Base-by-base conservation (phyloP, 495 filamentous ascomycete genomes). In the Cetradonia linearis region DNA sequence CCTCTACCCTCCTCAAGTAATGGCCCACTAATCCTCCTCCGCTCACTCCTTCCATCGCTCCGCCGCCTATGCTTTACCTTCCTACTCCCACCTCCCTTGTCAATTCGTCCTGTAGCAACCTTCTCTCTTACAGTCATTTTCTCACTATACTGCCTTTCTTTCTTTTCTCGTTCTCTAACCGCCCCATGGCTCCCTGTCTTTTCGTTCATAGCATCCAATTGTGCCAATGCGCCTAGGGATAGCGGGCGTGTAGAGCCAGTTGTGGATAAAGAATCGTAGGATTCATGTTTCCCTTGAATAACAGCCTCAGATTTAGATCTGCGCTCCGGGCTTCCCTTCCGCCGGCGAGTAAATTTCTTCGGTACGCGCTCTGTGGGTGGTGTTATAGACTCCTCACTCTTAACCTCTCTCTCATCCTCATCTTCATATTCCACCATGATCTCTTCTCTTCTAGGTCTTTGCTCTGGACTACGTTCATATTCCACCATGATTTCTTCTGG, bases 21-120 rank as follows among this genome's bases (percentile, higher is more conserved):
- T 0, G 84, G 78, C 18, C 86, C 86, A 53, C 86, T 89, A 7
- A 86, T 83, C 25, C 87, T 74, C 61, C 84, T 72, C 36, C 81
- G 73, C 62, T 72, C 71, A 56, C 74, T 71, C 62, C 68, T 62
- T 52, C 64, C 67, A 69, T 59, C 70, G 54, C 62, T 67, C 63
- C 66, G 70, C 65, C 70, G 65, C 58, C 65, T 68, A 56, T 67
- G 65, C 62, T 63, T 61, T 3, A 31, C 47, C 48, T 62, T 66
- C 53, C 61, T 20, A 13, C 20, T 46, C 25, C 42, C 42, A 13
- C 42, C 42, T 2, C 42, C 66, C 48, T 66, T 66, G 5, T 42
- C 33, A 42, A 65, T 56, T 31, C 64, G 56, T 5, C 61, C 64
- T 18, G 63, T 60, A 9, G 55, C 61, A n/a, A 63, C 58, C 54